These are phyloP conservation scores for Tetrapisispora iriomotensis DNA, from an alignment of 805 yeast genomes.

Conservation along the genomic window DNA sequence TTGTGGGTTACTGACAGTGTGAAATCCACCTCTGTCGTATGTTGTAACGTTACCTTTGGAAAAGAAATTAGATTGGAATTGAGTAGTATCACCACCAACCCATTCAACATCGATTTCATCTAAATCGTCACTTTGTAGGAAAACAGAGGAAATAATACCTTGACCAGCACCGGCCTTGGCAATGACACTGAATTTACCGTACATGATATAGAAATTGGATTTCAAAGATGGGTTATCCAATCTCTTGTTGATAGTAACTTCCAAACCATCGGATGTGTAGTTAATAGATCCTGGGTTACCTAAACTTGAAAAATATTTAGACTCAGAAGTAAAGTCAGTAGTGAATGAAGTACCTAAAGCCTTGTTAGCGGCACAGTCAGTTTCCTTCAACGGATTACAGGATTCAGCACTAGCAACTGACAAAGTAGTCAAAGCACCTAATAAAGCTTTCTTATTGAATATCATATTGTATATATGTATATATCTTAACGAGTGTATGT, in stretches of 20 bases:
- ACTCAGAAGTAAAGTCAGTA: conserved; percentile 42
- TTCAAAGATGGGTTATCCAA: conserved; percentile 70
- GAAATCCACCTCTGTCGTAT: conserved; percentile 73
- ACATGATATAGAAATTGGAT: conserved; percentile 80
- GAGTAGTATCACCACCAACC: conserved; percentile 68
- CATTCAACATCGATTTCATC: conserved; percentile 89
- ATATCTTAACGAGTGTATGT: no score
- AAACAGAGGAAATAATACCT: conserved; percentile 75
- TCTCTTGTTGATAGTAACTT: conserved; percentile 47
- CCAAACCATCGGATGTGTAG: conserved; percentile 47
- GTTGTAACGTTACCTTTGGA: conserved; percentile 71
- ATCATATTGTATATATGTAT: conserved; percentile 1
- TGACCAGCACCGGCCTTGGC: conserved; percentile 65
- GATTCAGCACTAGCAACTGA: conserved; percentile 4
- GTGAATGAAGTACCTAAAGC: conserved; percentile 53
- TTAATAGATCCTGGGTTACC: conserved; percentile 36
- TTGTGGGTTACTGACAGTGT: conserved; percentile 46
- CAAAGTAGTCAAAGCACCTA: neutral
- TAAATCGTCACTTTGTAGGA: conserved; percentile 70
- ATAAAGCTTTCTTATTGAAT: neutral
- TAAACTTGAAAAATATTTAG: conserved; percentile 34
- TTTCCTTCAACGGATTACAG: conserved; percentile 38
- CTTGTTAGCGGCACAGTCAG: conserved; percentile 38
- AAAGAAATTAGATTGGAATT: conserved; percentile 72
- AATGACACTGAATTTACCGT: conserved; percentile 69